phyloP scores from a whole-genome alignment of 2,329 filamentous ascomycete genomes.

The Cryphonectria naterciae region DNA sequence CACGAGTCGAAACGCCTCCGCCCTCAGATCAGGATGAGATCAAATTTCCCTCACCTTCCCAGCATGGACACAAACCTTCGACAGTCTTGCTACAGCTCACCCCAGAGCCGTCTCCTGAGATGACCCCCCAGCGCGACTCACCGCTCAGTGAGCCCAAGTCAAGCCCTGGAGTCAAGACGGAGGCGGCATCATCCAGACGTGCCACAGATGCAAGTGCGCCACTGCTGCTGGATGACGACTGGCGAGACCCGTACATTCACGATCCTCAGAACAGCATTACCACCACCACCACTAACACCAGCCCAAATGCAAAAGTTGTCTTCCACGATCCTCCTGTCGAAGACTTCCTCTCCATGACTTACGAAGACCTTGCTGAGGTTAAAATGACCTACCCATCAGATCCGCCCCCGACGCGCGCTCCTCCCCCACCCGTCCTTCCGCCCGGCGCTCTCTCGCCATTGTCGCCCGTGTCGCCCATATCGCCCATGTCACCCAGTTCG shows the following conservation, averaged over 20 bases:
- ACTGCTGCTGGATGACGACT: conserved; percentile 29
- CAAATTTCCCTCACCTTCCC: conserved; percentile 25
- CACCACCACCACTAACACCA: conserved; percentile 14
- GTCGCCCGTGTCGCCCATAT: conserved; percentile 43
- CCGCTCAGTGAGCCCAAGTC: conserved; percentile 24
- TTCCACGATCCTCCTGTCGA: conserved; percentile 56
- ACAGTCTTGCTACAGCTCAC: conserved; percentile 19
- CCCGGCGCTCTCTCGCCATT: conserved; percentile 23
- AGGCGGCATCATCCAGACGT: conserved; percentile 19
- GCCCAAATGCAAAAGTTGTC: conserved; percentile 40
- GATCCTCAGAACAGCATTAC: conserved; percentile 30
- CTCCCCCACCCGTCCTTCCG: conserved; percentile 20
- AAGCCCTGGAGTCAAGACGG: conserved; percentile 19
- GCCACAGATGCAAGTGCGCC: conserved; percentile 13
- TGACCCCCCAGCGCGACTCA: conserved; percentile 26
- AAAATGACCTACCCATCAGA: conserved; percentile 28
- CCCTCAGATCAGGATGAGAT: conserved; percentile 31
- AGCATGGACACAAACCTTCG: conserved; percentile 21
- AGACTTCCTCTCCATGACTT: conserved; percentile 58
- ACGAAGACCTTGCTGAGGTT: conserved; percentile 61
- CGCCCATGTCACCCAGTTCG: conserved; percentile 41
- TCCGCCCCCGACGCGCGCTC: conserved; percentile 28
- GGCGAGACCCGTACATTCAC: conserved; percentile 27
- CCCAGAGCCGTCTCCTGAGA: conserved; percentile 29
- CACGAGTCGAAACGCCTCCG: conserved; percentile 29